Base-by-base conservation (phyloP, 164 flowering plant genomes). In the Macadamia tetraphylla region DNA sequence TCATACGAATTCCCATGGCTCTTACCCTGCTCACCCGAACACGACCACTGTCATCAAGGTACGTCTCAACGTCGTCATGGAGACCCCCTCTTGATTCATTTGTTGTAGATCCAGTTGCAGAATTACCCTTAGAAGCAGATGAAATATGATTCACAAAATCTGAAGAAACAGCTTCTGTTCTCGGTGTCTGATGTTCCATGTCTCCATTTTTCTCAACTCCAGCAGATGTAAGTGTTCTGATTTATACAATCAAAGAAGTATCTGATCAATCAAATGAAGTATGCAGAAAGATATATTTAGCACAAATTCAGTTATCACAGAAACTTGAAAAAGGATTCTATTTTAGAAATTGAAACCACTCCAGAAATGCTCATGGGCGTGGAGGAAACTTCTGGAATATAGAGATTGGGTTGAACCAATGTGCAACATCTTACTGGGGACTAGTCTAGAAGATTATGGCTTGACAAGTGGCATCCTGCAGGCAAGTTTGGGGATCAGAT, bases 1-100 rank as follows among this genome's bases (percentile, higher is more conserved):
- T 90, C 97, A 94, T 92, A 2, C 90, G 89, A 59, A 94, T 82
- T 31, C 97, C 98, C 86, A 94, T 81, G 61, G 91, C 91, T 74
- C 95, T 88, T 29, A 83, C 75, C 62, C 88, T 87, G 77, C 96
- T 91, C 30, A 94, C 88, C 51, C 92, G 85, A 56, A 86, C 66
- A 53, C 76, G 85, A 1, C 98, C 97, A 64, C 88, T 83, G 69
- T 92, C 97, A 81, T 94, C 97, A 66, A 83, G n/a, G 73, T 86
- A 91, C 63, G 96, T 85, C 68, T 83, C 92, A 63, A 89, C 81
- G 73, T 78, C 87, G 58, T 84, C 80, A 69, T 76, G 75, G 65
- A 64, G 76, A 70, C 17, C 71, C 29, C 62, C 75, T 67, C 51
- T 62, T 57, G 85, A 40, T 65, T 78, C 84, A 79, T 74, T 77